A percentile compares a stretch with the other conserved stretches of the same genome.
Conservation (phyloP, 257 asterid species). For the Linaria vulgaris region DNA sequence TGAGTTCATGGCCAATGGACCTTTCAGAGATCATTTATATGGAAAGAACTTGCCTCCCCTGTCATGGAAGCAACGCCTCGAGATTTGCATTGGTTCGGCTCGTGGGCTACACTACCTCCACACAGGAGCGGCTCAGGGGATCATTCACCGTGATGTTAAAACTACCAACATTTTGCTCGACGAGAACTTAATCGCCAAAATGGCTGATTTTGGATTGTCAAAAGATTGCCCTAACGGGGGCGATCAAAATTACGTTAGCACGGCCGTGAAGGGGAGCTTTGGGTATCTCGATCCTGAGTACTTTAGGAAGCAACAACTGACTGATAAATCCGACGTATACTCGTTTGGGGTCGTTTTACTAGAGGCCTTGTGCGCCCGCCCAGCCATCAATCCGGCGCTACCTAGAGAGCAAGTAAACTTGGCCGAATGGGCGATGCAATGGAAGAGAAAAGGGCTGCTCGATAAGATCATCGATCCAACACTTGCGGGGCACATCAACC, state of each 20-base stretch:
- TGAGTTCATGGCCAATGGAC: slow-evolving; percentile 85
- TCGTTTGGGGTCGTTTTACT: slow-evolving; percentile 80
- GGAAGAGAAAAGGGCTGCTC: slow-evolving; percentile 78
- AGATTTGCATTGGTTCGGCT: slow-evolving; percentile 83
- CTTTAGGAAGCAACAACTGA: slow-evolving; percentile 81
- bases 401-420: slow-evolving; percentile 92
- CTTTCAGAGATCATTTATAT: slow-evolving; percentile 76
- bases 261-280: slow-evolving; percentile 95
- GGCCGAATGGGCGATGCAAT: slow-evolving; percentile 96
- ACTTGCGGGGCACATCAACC: slow-evolving; percentile 58
- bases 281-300: slow-evolving; percentile 92
- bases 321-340: slow-evolving; percentile 86
- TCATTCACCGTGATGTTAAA: slow-evolving; percentile 89
- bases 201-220: slow-evolving; percentile 95
- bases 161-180: slow-evolving; percentile 80
- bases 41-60: slow-evolving; percentile 48
- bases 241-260: slow-evolving; percentile 76
- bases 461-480: slow-evolving; percentile 85
- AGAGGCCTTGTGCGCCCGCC: slow-evolving; percentile 79
- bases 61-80: slow-evolving; percentile 81
- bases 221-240: slow-evolving; percentile 57
- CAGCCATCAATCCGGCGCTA: slow-evolving; percentile 72
- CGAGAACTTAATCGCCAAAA: slow-evolving; percentile 69
- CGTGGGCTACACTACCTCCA: slow-evolving; percentile 91
- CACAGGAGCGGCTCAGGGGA: slow-evolving; percentile 83